Conservation (phyloP, 345 rosid genomes). For the Firmiana major region DNA sequence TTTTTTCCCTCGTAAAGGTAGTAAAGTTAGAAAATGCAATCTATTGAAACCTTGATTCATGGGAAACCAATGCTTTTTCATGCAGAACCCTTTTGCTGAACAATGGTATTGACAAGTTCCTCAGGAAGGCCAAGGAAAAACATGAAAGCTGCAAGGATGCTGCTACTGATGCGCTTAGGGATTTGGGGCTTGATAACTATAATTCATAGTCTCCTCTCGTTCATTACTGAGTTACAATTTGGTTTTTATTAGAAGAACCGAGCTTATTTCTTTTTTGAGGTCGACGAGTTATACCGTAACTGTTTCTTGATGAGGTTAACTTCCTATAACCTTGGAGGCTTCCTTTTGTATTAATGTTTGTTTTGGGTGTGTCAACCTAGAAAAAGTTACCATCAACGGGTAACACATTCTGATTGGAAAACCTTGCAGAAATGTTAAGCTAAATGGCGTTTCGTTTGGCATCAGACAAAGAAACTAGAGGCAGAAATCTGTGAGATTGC, state of each 20-base stretch:
- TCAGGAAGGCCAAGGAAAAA: conserved; percentile 71
- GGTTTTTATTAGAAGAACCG: too few species aligned
- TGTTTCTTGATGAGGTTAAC: not conserved
- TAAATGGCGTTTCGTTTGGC: too few species aligned
- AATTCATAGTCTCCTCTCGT: conserved; percentile 27
- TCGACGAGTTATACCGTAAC: not conserved
- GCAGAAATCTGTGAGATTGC: too few species aligned
- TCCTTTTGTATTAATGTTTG: not conserved
- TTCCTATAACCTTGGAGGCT: not conserved
- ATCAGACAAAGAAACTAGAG: too few species aligned
- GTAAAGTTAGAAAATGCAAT: not conserved
- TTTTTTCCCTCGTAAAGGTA: not conserved
- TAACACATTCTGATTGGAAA: too few species aligned
- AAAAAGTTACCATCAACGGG: too few species aligned
- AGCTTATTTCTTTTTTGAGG: not conserved
- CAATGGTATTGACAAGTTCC: conserved; percentile 64
- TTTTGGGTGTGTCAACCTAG: not conserved
- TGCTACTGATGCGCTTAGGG: conserved; percentile 90
- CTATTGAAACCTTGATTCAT: not conserved
- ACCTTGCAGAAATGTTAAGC: too few species aligned
- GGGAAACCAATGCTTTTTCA: not conserved
- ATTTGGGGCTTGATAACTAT: conserved; percentile 79
- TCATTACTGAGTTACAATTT: not conserved
- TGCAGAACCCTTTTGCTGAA: conserved; percentile 63
- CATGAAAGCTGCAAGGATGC: conserved; percentile 67